Evolutionary conservation across 805 yeast genomes (phyloP).

Genomic region (Blastobotrys robertii): DNA sequence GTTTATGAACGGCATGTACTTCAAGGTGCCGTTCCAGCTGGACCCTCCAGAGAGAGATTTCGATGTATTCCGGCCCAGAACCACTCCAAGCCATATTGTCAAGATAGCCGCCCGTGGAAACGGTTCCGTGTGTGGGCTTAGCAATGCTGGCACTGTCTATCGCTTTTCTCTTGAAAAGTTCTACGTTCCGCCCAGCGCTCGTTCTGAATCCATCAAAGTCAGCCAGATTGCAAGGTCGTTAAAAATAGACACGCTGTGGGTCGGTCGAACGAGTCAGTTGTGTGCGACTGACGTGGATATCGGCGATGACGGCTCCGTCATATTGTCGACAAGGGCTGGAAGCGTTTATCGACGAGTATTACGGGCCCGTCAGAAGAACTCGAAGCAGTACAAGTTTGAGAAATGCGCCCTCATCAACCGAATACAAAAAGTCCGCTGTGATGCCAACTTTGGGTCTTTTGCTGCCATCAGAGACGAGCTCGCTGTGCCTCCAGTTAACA

Average conservation of each 20-base stretch:
- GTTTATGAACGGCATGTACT: constrained; percentile 47
- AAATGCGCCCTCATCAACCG: constrained; percentile 46
- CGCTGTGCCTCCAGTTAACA: constrained; percentile 45
- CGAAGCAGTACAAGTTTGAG: constrained; percentile 39
- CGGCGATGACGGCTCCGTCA: constrained; percentile 55
- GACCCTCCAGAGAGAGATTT: constrained; percentile 20
- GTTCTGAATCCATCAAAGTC: constrained; percentile 7
- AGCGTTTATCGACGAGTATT: constrained; percentile 35
- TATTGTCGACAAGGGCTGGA: constrained; percentile 62
- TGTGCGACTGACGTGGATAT: constrained; percentile 59
- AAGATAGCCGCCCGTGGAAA: constrained; percentile 16
- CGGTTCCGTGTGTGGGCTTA: constrained; percentile 18
- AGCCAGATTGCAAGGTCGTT: constrained; percentile 11
- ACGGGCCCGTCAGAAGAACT: constrained; percentile 21
- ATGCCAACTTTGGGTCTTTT: constrained; percentile 54
- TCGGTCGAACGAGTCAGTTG: constrained; percentile 36
- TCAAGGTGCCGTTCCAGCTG: constrained; percentile 32
- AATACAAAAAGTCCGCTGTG: constrained; percentile 56
- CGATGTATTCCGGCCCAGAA: constrained; percentile 13
- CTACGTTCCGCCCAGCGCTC: constrained; percentile 9
- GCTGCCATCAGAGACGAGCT: constrained; percentile 57
- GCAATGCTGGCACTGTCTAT: constrained; percentile 17
- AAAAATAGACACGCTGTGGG: constrained; percentile 19
- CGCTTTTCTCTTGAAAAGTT: constrained; percentile 16
- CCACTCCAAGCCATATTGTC: constrained; percentile 10